These are phyloP conservation scores for Coniferiporia sulphurascens DNA, from an alignment of 1,284 basidiomycete species.

Conservation along the genomic window DNA sequence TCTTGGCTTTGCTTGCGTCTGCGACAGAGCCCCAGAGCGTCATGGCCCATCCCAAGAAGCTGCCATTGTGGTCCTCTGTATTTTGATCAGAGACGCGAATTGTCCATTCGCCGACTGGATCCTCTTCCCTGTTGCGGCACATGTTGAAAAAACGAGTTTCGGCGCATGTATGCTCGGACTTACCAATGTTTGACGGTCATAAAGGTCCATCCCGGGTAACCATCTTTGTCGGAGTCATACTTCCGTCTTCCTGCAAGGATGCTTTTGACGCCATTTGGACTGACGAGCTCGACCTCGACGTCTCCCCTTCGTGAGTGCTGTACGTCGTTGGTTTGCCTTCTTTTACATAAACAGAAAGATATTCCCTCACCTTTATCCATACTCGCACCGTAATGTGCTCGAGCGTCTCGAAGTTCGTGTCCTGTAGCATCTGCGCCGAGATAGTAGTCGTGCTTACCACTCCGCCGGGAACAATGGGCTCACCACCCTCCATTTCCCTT, in stretches of 20 bases:
- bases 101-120: constrained; percentile 91
- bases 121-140: constrained; percentile 72
- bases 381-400: constrained; percentile 94
- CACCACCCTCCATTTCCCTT: constrained; percentile 55
- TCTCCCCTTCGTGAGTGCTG: constrained; percentile 80
- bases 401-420: constrained; percentile 80
- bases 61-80: constrained; percentile 56
- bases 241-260: constrained; percentile 74
- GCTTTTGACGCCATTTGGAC: constrained; percentile 85
- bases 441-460: constrained; percentile 65
- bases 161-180: constrained; percentile 24
- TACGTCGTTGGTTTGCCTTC: background rate
- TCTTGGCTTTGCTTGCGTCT: constrained; percentile 64
- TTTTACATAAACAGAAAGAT: background rate
- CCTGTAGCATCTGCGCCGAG: constrained; percentile 64
- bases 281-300: constrained; percentile 85
- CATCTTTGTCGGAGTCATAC: constrained; percentile 64
- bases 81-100: constrained; percentile 80
- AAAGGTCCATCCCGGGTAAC: constrained; percentile 93
- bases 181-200: constrained; percentile 99
- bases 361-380: constrained; percentile 60
- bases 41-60: constrained; percentile 90
- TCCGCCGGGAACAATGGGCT: constrained; percentile 64
- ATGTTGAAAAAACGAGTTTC: constrained; percentile 1
- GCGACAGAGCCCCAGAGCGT: constrained; percentile 90